phyloP scores from a whole-genome alignment of 148 eudicot species.

The Chenopodium formosanum region DNA sequence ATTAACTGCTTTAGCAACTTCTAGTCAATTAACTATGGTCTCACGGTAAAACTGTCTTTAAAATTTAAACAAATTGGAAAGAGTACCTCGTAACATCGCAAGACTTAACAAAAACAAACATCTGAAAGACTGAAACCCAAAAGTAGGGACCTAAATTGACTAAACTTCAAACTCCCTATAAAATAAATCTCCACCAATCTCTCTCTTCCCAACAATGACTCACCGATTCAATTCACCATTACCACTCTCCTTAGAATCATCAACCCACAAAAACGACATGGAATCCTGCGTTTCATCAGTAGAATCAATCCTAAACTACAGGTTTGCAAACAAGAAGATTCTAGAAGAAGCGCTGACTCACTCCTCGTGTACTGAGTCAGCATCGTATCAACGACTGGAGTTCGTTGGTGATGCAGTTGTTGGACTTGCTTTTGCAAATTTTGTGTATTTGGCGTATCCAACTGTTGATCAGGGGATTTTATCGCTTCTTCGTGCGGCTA shows the following conservation, averaged over 20 bases:
- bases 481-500: conserved; percentile 60
- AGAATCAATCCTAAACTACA: conserved; percentile 51
- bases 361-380: conserved; percentile 47
- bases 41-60: no score
- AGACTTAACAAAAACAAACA: no score
- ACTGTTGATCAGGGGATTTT: conserved; percentile 55
- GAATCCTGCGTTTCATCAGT: conserved; percentile 39
- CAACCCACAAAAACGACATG: conserved; percentile 25
- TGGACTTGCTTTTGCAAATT: conserved; percentile 53
- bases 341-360: conserved; percentile 76
- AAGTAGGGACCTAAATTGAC: no score
- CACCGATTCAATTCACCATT: neutral
- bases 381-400: conserved; percentile 72
- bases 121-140: no score
- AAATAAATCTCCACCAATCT: no score
- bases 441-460: conserved; percentile 48
- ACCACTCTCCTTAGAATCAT: no score
- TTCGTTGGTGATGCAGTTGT: conserved; percentile 83
- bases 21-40: no score
- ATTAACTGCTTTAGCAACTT: no score
- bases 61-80: no score
- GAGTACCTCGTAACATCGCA: no score
- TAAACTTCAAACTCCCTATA: no score
- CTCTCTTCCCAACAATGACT: neutral
- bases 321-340: conserved; percentile 46